phyloP scores from a whole-genome alignment of 2,329 filamentous ascomycete species.

The Colletotrichum sp. region DNA sequence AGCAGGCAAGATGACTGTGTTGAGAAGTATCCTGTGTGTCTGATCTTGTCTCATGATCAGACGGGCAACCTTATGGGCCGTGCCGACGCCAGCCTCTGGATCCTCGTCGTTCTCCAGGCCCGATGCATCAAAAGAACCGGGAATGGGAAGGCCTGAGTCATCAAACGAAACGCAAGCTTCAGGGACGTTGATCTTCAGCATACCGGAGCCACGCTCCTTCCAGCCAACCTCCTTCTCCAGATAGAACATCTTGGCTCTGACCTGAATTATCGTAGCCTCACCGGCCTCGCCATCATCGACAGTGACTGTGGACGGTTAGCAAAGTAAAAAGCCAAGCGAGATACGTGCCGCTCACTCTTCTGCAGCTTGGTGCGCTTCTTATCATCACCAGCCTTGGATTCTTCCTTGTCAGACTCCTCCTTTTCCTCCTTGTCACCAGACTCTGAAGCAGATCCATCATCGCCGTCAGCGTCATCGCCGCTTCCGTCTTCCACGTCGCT shows the following conservation, averaged over 20 bases:
- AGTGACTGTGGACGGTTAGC: conserved; percentile 53
- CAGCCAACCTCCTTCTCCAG: conserved; percentile 76
- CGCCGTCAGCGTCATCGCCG: conserved; percentile 41
- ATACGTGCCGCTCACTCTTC: conserved; percentile 61
- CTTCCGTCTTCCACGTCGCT: conserved; percentile 63
- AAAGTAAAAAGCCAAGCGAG: neutral
- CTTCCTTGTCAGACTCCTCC: conserved; percentile 60
- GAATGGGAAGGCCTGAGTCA: conserved; percentile 52
- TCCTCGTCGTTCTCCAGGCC: conserved; percentile 44
- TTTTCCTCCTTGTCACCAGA: conserved; percentile 51
- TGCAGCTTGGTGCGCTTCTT: conserved; percentile 72
- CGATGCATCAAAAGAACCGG: conserved; percentile 62
- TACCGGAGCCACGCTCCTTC: conserved; percentile 88
- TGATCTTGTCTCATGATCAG: conserved; percentile 93
- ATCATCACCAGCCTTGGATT: conserved; percentile 57
- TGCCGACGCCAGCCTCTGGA: conserved; percentile 24
- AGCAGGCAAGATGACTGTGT: conserved; percentile 78
- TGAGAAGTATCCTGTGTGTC: conserved; percentile 84
- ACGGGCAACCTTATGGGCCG: conserved; percentile 59
- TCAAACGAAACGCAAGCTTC: conserved; percentile 61
- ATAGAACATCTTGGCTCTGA: conserved; percentile 84
- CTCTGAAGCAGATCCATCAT: conserved; percentile 38
- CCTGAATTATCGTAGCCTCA: conserved; percentile 76
- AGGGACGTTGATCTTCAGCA: conserved; percentile 82
- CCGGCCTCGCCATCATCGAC: conserved; percentile 88